phyloP scores from a whole-genome alignment of 2,329 filamentous ascomycete species.

The Colletotrichum cuscutae region DNA sequence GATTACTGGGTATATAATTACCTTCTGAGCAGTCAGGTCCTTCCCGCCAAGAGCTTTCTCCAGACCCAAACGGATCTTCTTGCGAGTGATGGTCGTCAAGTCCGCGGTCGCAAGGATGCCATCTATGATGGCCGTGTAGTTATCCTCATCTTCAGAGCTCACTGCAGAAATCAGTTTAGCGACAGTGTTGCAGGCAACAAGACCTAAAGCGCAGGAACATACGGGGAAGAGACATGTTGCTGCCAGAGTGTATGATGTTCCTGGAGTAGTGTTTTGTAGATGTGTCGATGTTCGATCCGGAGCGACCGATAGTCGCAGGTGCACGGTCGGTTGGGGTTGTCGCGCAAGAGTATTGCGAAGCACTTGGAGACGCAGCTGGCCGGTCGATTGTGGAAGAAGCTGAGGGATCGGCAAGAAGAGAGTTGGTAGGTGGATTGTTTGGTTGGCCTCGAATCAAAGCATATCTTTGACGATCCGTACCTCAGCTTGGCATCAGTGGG shows the following conservation, averaged over 20 bases:
- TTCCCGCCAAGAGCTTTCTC: conserved; percentile 65
- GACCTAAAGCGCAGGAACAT: neutral
- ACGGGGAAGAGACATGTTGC: conserved; percentile 34
- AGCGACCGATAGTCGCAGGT: neutral
- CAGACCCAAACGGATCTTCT: conserved; percentile 69
- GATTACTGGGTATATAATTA: conserved; percentile 39
- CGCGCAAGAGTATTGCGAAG: neutral
- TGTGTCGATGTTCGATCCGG: neutral
- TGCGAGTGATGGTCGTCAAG: conserved; percentile 71
- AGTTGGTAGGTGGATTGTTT: neutral
- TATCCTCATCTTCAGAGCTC: conserved; percentile 57
- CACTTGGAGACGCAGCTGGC: neutral
- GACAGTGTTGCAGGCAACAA: neutral
- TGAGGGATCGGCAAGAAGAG: conserved; percentile 10
- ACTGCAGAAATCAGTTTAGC: conserved; percentile 48
- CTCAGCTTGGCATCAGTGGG: neutral
- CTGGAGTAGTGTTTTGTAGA: neutral
- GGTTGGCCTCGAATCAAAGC: conserved; percentile 24
- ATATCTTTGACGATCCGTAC: conserved; percentile 11
- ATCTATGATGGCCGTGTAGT: conserved; percentile 70
- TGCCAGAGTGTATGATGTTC: neutral
- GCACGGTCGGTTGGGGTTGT: neutral
- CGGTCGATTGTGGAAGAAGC: conserved; percentile 2
- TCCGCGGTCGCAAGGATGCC: conserved; percentile 67
- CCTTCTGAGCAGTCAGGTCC: conserved; percentile 70